A percentile compares a stretch with the other conserved stretches of the same genome.
Evolutionary conservation across 2,329 filamentous ascomycete genomes (phyloP).

Genomic region (Talaromyces amestolkiae): DNA sequence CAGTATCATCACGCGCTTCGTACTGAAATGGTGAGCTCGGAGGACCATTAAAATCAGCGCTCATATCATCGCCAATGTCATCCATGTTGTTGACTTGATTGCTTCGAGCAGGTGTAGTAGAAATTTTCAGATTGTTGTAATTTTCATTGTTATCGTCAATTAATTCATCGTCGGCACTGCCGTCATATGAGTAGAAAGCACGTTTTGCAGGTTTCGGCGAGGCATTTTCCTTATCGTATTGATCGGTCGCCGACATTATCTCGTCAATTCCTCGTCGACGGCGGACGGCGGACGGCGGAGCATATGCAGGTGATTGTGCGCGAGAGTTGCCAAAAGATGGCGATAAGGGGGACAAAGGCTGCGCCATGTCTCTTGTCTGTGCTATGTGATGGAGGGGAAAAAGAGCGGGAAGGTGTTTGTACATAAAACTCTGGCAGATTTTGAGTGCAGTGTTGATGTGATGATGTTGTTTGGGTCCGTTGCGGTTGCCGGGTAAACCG

Average conservation of each 20-base stretch:
- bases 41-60: constrained; percentile 25
- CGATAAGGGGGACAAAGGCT: constrained; percentile 42
- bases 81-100: background rate
- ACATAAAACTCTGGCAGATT: background rate
- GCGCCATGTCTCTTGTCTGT: constrained; percentile 33
- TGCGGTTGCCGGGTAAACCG: constrained; percentile 32
- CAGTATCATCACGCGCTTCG: constrained; percentile 34
- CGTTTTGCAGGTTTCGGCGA: constrained; percentile 31
- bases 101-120: constrained; percentile 15
- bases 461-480: constrained; percentile 24
- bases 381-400: background rate
- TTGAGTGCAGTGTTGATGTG: constrained; percentile 20
- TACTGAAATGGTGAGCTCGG: constrained; percentile 41
- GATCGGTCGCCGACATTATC: constrained; percentile 21
- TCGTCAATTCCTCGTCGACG: constrained; percentile 23
- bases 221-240: constrained; percentile 25
- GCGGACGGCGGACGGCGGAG: constrained; percentile 20
- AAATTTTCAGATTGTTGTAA: constrained; percentile 18
- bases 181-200: constrained; percentile 20
- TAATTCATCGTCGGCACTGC: constrained; percentile 19
- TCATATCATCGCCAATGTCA: constrained; percentile 21
- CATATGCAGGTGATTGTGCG: constrained; percentile 29
- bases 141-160: constrained; percentile 13
- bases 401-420: background rate
- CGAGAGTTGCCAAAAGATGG: constrained; percentile 43